phyloP scores from a whole-genome alignment of 768 basidiomycete genomes.

The Naganishia antarctica region DNA sequence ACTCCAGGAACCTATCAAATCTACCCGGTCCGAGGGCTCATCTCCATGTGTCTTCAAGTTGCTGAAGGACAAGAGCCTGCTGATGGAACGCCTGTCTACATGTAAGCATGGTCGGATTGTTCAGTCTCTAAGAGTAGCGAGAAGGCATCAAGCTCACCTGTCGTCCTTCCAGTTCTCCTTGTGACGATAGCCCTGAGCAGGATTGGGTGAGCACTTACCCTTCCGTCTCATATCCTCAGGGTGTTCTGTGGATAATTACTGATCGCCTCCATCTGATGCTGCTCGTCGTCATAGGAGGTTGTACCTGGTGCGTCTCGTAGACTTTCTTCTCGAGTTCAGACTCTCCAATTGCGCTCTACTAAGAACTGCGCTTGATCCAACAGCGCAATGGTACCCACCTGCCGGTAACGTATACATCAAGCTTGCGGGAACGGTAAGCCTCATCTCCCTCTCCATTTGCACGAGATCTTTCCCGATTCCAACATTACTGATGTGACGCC shows the following conservation, averaged over 20 bases:
- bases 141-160: no score
- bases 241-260: no score
- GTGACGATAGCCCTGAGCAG: neutral
- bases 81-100: neutral
- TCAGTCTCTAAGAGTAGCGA: no score
- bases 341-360: neutral
- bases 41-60: neutral
- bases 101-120: no score
- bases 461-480: neutral
- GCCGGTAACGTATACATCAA: constrained; percentile 16
- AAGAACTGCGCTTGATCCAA: neutral
- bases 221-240: no score
- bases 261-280: neutral
- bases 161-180: neutral
- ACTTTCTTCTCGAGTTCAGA: no score
- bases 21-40: constrained; percentile 7
- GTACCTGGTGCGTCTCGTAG: neutral
- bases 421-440: constrained; percentile 16
- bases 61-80: constrained; percentile 4
- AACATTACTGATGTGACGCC: neutral
- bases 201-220: constrained; percentile 2
- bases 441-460: no score
- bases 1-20: neutral
- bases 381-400: constrained; percentile 20
- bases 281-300: neutral